These are phyloP conservation scores for Russula griseocarnosa DNA, from an alignment of 768 basidiomycete species.

Conservation along the genomic window DNA sequence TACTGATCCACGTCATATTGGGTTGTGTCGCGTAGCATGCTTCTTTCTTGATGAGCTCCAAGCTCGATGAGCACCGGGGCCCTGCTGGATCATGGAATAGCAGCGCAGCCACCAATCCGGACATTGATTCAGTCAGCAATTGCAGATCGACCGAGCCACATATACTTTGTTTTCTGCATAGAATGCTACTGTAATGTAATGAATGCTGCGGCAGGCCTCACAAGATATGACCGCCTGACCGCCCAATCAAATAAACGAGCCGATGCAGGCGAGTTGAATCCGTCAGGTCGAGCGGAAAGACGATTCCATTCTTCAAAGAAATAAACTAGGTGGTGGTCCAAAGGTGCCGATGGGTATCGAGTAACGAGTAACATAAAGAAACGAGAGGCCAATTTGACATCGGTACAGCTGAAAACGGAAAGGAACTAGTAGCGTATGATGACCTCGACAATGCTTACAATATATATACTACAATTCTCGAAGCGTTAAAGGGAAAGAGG, in stretches of 20 bases:
- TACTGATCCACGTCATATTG: background rate
- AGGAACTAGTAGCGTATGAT: constrained; percentile 3
- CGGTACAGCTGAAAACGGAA: constrained; percentile 11
- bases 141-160: background rate
- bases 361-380: constrained; percentile 25
- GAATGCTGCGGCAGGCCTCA: too few species aligned
- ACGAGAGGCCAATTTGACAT: constrained; percentile 56
- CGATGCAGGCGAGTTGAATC: background rate
- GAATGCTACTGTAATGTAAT: too few species aligned
- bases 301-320: background rate
- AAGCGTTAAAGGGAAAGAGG: background rate
- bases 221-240: too few species aligned
- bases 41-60: background rate
- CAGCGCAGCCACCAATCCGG: too few species aligned
- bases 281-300: background rate
- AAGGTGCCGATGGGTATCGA: constrained; percentile 15
- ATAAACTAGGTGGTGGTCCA: background rate
- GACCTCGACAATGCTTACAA: constrained; percentile 14
- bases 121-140: background rate
- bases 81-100: too few species aligned
- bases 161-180: too few species aligned
- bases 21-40: background rate
- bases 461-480: constrained; percentile 11
- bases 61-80: background rate
- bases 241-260: too few species aligned